A percentile compares a stretch with the other conserved stretches of the same genome.
These are phyloP conservation scores for Thalia dealbata DNA, from an alignment of 176 grass and related monocot genomes.

Conservation along the genomic window DNA sequence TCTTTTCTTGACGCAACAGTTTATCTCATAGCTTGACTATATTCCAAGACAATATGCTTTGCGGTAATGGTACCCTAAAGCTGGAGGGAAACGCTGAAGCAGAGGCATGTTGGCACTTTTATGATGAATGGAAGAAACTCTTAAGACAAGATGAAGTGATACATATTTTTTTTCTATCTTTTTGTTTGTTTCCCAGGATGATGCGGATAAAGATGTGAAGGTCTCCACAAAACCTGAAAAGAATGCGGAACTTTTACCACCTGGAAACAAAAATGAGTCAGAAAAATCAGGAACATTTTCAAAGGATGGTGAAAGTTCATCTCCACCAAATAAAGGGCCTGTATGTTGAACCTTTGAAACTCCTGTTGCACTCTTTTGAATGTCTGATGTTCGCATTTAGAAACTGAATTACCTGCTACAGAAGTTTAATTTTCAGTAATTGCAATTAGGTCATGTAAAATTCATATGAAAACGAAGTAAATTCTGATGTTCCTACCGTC, in stretches of 20 bases:
- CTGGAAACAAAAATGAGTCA: constrained; percentile 33
- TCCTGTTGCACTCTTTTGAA: not conserved
- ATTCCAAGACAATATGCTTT: constrained; percentile 66
- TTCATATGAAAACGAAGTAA: not conserved
- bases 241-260: constrained; percentile 1
- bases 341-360: not conserved
- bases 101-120: constrained; percentile 32
- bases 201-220: constrained; percentile 16
- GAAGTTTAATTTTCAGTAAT: not conserved
- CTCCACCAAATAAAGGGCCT: too few relatives aligned
- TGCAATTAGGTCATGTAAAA: not conserved
- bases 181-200: constrained; percentile 21
- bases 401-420: too few relatives aligned
- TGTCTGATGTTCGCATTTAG: not conserved
- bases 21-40: constrained; percentile 80
- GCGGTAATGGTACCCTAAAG: constrained; percentile 78
- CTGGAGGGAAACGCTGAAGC: constrained; percentile 50
- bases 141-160: constrained; percentile 9
- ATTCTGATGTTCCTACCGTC: too few relatives aligned
- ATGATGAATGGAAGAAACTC: constrained; percentile 7
- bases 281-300: constrained; percentile 23
- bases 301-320: too few relatives aligned
- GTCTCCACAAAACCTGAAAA: constrained; percentile 21
- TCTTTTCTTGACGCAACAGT: constrained; percentile 25
- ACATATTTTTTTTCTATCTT: not conserved